phyloP scores from a whole-genome alignment of 495 filamentous ascomycete species.

The Neurospora africana region DNA sequence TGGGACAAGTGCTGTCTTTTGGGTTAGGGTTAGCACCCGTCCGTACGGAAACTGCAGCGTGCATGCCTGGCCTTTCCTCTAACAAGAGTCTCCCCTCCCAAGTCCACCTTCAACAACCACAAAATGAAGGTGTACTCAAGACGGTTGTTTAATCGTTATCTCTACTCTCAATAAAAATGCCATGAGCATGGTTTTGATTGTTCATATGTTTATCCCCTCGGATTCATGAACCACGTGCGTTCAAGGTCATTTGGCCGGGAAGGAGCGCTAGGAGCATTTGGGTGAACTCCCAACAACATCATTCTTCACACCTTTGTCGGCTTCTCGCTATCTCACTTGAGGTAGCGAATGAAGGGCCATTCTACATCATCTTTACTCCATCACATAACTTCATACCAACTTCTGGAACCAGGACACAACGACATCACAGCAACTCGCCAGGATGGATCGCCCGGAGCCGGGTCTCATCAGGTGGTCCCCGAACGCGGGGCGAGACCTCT shows the following conservation, averaged over 20 bases:
- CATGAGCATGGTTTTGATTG: neutral
- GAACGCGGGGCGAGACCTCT: conserved; percentile 52
- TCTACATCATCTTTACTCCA: neutral
- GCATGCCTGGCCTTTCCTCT: neutral
- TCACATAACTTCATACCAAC: neutral
- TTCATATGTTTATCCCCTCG: neutral
- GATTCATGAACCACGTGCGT: neutral
- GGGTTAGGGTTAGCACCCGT: neutral
- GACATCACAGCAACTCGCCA: neutral
- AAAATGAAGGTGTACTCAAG: neutral
- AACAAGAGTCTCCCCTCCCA: neutral
- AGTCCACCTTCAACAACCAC: neutral
- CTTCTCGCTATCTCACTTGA: no score
- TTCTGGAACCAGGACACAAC: neutral
- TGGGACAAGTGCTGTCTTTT: neutral
- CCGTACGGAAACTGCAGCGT: neutral
- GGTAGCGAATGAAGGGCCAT: neutral
- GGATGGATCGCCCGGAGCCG: conserved; percentile 43
- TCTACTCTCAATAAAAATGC: neutral
- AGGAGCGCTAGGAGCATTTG: neutral
- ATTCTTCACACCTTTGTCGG: no score
- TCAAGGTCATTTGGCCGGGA: neutral
- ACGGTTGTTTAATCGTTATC: neutral
- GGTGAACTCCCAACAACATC: neutral
- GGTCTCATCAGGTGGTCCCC: conserved; percentile 80